These are phyloP conservation scores for Pyrenula aspistea DNA, from an alignment of 495 filamentous ascomycete genomes.

Conservation along the genomic window DNA sequence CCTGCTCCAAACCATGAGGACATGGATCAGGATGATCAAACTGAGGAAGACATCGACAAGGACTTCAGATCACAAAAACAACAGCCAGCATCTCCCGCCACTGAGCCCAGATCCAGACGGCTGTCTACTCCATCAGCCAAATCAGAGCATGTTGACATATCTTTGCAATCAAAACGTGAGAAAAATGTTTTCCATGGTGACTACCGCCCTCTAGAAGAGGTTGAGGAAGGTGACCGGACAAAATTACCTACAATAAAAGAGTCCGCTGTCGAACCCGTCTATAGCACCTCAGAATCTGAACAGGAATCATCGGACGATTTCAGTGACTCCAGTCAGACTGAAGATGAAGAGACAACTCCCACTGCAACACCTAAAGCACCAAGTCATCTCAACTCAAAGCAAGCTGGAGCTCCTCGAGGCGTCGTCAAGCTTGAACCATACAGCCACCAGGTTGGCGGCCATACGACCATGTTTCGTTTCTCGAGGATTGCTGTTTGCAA, in stretches of 20 bases:
- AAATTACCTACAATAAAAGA: conserved; percentile 25
- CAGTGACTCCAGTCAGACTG: conserved; percentile 40
- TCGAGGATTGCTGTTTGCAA: conserved; percentile 93
- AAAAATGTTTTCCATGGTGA: conserved; percentile 51
- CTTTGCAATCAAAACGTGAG: conserved; percentile 47
- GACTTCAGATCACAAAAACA: conserved; percentile 22
- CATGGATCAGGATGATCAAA: conserved; percentile 27
- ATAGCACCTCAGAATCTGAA: conserved; percentile 44
- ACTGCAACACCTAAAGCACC: conserved; percentile 43
- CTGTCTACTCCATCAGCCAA: conserved; percentile 19
- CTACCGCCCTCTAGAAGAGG: conserved; percentile 25
- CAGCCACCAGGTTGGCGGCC: conserved; percentile 91
- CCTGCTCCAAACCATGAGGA: conserved; percentile 40
- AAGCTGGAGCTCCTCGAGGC: conserved; percentile 38
- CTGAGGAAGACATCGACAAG: conserved; percentile 27
- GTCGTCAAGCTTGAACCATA: conserved; percentile 96
- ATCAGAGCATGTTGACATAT: conserved; percentile 43
- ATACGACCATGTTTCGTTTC: conserved; percentile 92
- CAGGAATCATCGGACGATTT: conserved; percentile 40
- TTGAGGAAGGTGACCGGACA: conserved; percentile 19
- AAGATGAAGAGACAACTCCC: conserved; percentile 48
- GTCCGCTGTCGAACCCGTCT: conserved; percentile 25
- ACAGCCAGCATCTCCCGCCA: conserved; percentile 5
- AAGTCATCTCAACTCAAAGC: conserved; percentile 18
- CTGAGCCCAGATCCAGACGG: conserved; percentile 16